Conservation (phyloP, 176 grass and related monocot species). For the Oropetium thomaeum region DNA sequence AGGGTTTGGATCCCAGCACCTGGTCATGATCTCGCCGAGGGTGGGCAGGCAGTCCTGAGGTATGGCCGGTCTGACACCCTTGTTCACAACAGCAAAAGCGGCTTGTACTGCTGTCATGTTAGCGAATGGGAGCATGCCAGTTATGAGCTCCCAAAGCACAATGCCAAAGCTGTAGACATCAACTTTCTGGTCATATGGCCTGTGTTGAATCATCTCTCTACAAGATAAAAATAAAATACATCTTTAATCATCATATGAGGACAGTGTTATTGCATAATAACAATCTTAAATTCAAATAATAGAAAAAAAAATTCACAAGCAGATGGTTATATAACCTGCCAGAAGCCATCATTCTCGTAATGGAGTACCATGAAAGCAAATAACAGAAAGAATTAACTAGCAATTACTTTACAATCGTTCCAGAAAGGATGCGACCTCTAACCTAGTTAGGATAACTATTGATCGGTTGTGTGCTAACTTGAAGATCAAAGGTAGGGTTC, state of each 20-base stretch:
- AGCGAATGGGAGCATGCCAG: slow-evolving; percentile 43
- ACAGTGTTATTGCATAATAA: background rate
- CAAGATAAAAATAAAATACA: background rate
- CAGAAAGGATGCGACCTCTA: background rate
- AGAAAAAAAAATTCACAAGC: background rate
- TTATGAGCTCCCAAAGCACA: slow-evolving; percentile 49
- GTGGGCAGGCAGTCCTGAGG: slow-evolving; percentile 45
- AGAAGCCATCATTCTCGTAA: background rate
- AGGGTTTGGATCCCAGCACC: slow-evolving; percentile 55
- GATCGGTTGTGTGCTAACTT: background rate
- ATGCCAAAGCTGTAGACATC: slow-evolving; percentile 55
- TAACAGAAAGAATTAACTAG: background rate
- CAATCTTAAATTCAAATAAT: background rate
- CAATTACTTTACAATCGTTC: background rate
- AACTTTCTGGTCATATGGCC: slow-evolving; percentile 51
- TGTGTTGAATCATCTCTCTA: slow-evolving; percentile 56
- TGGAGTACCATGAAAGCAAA: background rate
- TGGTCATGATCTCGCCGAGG: slow-evolving; percentile 44
- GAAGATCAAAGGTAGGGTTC: background rate
- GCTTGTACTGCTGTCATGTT: slow-evolving; percentile 53
- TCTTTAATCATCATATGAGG: background rate
- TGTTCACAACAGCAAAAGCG: slow-evolving; percentile 50
- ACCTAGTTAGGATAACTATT: background rate
- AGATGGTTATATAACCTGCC: background rate
- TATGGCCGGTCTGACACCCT: slow-evolving; percentile 43